Conservation (phyloP, 148 eudicot genomes). For the Camellia lanceoleosa region DNA sequence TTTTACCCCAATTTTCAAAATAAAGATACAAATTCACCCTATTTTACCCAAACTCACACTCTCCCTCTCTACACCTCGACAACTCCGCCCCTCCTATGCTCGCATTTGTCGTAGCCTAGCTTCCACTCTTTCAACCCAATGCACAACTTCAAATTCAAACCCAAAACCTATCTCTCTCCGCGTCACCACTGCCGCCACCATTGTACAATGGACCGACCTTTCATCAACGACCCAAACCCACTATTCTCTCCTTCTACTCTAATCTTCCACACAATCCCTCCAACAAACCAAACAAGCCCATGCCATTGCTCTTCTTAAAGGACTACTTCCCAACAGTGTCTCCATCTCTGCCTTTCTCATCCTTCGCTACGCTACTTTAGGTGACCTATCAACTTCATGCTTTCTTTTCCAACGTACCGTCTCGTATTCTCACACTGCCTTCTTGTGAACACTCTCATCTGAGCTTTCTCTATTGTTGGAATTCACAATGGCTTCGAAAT, state of each 20-base stretch:
- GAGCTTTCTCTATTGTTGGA: slow-evolving; percentile 33
- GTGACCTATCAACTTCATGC: slow-evolving; percentile 14
- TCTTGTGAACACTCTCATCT: slow-evolving; percentile 40
- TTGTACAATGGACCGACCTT: not conserved
- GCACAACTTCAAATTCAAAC: not conserved
- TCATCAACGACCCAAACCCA: not conserved
- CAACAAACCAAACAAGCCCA: slow-evolving; percentile 52
- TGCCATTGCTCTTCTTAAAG: slow-evolving; percentile 17
- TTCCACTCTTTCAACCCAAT: not conserved
- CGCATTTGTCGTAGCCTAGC: too few relatives aligned
- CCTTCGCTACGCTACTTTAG: slow-evolving; percentile 46
- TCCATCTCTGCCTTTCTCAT: slow-evolving; percentile 25
- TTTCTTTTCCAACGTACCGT: slow-evolving; percentile 31
- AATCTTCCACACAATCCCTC: slow-evolving; percentile 42
- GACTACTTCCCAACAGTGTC: slow-evolving; percentile 45
- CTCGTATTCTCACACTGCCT: slow-evolving; percentile 20
- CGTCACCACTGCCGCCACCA: not conserved
- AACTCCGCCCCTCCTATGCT: too few relatives aligned
- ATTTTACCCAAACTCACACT: slow-evolving; percentile 39
- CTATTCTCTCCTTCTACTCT: slow-evolving; percentile 33
- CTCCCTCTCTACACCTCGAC: slow-evolving; percentile 18
- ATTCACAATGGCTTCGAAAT: not conserved
- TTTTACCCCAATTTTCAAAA: too few relatives aligned
- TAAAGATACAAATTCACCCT: too few relatives aligned
- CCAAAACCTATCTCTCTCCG: not conserved